Percentiles rank a stretch among this genome's conserved stretches.
phyloP scores from a whole-genome alignment of 192 early-diverging fungal genomes.

The Linnemannia elongata region DNA sequence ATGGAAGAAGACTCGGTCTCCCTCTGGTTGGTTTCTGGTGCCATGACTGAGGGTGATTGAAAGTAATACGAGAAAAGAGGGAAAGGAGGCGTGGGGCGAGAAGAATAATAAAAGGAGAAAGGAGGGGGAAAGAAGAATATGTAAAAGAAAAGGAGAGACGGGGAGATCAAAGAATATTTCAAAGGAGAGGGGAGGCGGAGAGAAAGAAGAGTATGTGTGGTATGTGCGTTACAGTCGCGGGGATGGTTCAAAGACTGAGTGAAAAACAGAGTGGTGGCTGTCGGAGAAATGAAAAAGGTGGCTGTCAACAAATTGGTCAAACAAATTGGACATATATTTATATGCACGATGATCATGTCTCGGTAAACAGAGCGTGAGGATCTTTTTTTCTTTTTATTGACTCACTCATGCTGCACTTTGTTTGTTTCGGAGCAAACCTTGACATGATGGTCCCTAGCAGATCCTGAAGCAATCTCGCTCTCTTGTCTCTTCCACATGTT shows the following conservation, averaged over 20 bases:
- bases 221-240: neutral
- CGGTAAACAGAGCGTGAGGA: no score
- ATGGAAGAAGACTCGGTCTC: conserved; percentile 24
- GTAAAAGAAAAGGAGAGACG: no score
- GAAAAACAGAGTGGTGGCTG: neutral
- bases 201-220: conserved; percentile 6
- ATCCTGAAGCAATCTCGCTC: neutral
- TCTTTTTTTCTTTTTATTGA: neutral
- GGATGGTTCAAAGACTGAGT: neutral
- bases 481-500: no score
- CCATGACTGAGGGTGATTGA: conserved; percentile 12
- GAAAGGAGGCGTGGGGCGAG: neutral
- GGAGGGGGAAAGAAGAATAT: neutral
- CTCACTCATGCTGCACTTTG: neutral
- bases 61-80: neutral
- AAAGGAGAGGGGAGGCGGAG: neutral
- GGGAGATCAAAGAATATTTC: no score
- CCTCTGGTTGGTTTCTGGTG: neutral
- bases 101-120: neutral
- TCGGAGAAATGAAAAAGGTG: no score
- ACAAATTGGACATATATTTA: no score
- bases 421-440: neutral
- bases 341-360: no score
- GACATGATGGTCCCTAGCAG: neutral
- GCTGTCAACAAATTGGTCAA: no score